Evolutionary conservation across 192 early-diverging fungal species (phyloP).

Genomic region (Gaertneriomyces semiglobifer): DNA sequence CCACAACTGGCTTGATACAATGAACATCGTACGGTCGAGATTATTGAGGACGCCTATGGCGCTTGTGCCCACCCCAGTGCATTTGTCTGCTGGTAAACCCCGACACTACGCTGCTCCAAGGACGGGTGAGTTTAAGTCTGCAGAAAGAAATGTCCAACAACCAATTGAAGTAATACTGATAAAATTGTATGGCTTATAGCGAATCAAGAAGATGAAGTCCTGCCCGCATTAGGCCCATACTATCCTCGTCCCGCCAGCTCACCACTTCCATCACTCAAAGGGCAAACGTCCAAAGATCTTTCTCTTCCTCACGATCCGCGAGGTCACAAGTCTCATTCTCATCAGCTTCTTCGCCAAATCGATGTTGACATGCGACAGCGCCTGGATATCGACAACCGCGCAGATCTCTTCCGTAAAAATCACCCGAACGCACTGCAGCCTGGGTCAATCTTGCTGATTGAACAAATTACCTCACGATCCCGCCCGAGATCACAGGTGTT

Average conservation of each 20-base stretch:
- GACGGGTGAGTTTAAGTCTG: no score
- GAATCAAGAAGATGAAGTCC: constrained; percentile 12
- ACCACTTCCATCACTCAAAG: constrained; percentile 28
- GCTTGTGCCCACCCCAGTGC: no score
- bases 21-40: no score
- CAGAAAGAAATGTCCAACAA: no score
- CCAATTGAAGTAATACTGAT: no score
- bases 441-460: constrained; percentile 49
- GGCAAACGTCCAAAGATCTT: constrained; percentile 16
- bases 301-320: constrained; percentile 37
- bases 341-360: constrained; percentile 39
- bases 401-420: constrained; percentile 34
- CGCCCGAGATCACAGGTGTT: constrained; percentile 41
- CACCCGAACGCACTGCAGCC: constrained; percentile 37
- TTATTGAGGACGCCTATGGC: no score
- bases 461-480: constrained; percentile 43
- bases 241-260: constrained; percentile 24
- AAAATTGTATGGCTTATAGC: not conserved
- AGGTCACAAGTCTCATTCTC: constrained; percentile 15
- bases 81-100: no score
- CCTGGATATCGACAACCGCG: constrained; percentile 42
- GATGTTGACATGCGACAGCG: constrained; percentile 45
- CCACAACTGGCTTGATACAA: no score
- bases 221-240: constrained; percentile 34
- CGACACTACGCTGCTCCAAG: no score